Percentiles rank a stretch among this genome's conserved stretches.
Evolutionary conservation across 805 yeast genomes (phyloP).

Genomic region (Metschnikowia cubensis): DNA sequence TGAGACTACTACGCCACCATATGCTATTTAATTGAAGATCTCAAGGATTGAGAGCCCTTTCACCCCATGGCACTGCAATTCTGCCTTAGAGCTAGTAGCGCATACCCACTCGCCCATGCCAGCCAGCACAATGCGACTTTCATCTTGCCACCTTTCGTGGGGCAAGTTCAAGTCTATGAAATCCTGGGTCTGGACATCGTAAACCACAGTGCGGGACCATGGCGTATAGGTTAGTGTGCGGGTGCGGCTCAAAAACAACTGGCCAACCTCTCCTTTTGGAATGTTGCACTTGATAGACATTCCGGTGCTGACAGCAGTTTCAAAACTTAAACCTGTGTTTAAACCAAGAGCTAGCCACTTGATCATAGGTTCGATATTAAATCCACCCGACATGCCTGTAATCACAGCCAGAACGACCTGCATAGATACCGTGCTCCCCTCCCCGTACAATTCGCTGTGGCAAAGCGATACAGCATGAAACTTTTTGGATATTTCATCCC

Average conservation of each 20-base stretch:
- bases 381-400: constrained; percentile 5
- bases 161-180: constrained; percentile 3
- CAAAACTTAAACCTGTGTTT: constrained; percentile 6
- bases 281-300: constrained; percentile 10
- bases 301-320: neutral
- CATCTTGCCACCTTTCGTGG: constrained; percentile 1
- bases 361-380: constrained; percentile 4
- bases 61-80: constrained; percentile 8
- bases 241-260: constrained; percentile 13
- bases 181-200: neutral
- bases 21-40: neutral
- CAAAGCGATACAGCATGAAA: constrained; percentile 14
- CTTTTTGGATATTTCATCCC: neutral
- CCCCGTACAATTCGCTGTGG: constrained; percentile 15
- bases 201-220: constrained; percentile 9
- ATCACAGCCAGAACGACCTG: constrained; percentile 7
- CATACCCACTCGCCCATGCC: constrained; percentile 18
- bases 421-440: constrained; percentile 13
- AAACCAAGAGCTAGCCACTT: constrained; percentile 3
- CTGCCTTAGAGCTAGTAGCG: constrained; percentile 11
- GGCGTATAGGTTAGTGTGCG: constrained; percentile 13
- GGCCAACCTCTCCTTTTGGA: constrained; percentile 16
- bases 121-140: constrained; percentile 8
- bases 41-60: neutral
- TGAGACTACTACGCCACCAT: neutral